Base-by-base conservation (phyloP, 108 stramenopile genomes). In the Cyclotella atomus region DNA sequence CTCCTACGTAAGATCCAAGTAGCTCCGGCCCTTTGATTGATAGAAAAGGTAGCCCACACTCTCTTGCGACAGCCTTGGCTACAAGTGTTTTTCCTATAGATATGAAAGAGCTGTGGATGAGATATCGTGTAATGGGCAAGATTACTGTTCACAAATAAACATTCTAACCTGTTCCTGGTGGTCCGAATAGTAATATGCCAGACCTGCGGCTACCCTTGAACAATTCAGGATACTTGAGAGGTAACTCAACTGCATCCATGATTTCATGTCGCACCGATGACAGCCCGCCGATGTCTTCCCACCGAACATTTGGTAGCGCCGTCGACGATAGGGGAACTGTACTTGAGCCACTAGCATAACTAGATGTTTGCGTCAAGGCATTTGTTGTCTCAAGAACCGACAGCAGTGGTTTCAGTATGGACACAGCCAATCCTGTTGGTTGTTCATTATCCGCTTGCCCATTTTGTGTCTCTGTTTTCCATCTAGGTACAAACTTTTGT, bases 61-160 rank as follows among this genome's bases (percentile, higher is more conserved):
- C 99, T 25, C 93, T 88, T 25, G 99, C 99, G 5, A 99, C 98
- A 0, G 98, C 98, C 70, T 99, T 99, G 54, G 99, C 99, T 19
- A 99, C 97, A 60, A 99, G 84, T 15, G 99, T 99, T 85, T 99
- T 99, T 10, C 62, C 62, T 55, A 14, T 25, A 27, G 16, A 2
- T 20, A 53, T 36, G 2, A 49, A 16, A 3, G 23, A n/a, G n/a
- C n/a, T 3, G 44, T 1, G 20, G 1, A 23, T 23, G 21, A 52
- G 52, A 52, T 15, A 57, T 30, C 29, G 10, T 12, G 1, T 30
- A 19, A 12, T 30, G 2, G 12, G 12, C 30, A 0, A 57, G 32
- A n/a, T 1, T 15, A 17, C 4, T 32, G 0, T 8, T 12, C 56
- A 45, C 16, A 83, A 84, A 45, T 83, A 65, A 50, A 68, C 59